A percentile compares a stretch with the other conserved stretches of the same genome.
Conservation (phyloP, 2,329 filamentous ascomycete genomes). For the Arthrobotrys iridis region DNA sequence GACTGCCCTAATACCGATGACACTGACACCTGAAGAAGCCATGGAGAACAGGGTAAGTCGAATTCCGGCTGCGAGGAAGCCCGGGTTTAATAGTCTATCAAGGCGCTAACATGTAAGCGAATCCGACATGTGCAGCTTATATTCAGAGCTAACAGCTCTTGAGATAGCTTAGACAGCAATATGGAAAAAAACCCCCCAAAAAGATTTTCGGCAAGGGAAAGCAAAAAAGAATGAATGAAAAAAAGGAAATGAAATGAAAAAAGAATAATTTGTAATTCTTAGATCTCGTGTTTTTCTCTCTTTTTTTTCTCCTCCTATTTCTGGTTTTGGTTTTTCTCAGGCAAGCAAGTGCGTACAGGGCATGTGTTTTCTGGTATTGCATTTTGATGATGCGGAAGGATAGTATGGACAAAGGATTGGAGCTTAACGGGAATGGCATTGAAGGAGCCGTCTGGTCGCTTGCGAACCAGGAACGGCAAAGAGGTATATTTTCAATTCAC, state of each 20-base stretch:
- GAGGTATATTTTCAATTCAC: slow-evolving; percentile 38
- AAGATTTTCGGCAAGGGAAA: too few species aligned
- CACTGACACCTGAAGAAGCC: slow-evolving; percentile 30
- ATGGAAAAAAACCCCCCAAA: too few species aligned
- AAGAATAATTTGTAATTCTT: slow-evolving; percentile 37
- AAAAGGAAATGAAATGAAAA: background rate
- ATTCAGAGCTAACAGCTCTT: slow-evolving; percentile 54
- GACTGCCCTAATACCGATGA: slow-evolving; percentile 12
- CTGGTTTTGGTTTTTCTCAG: slow-evolving; percentile 8
- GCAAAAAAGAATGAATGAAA: slow-evolving; percentile 6
- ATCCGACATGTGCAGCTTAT: slow-evolving; percentile 25
- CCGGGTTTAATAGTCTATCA: slow-evolving; percentile 13
- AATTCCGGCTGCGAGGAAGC: background rate
- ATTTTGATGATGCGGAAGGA: slow-evolving; percentile 9
- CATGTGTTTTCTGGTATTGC: background rate
- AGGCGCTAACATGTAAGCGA: slow-evolving; percentile 26
- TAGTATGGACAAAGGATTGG: slow-evolving; percentile 5
- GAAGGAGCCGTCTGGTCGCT: slow-evolving; percentile 4
- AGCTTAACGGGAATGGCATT: background rate
- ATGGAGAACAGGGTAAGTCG: slow-evolving; percentile 44
- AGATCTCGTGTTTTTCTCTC: slow-evolving; percentile 21
- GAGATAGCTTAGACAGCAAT: too few species aligned
- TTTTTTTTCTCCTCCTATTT: too few species aligned
- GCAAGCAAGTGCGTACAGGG: slow-evolving; percentile 3
- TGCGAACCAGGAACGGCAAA: slow-evolving; percentile 7